Conservation (phyloP, 257 asterid species). For the Solanum stenotomum region DNA sequence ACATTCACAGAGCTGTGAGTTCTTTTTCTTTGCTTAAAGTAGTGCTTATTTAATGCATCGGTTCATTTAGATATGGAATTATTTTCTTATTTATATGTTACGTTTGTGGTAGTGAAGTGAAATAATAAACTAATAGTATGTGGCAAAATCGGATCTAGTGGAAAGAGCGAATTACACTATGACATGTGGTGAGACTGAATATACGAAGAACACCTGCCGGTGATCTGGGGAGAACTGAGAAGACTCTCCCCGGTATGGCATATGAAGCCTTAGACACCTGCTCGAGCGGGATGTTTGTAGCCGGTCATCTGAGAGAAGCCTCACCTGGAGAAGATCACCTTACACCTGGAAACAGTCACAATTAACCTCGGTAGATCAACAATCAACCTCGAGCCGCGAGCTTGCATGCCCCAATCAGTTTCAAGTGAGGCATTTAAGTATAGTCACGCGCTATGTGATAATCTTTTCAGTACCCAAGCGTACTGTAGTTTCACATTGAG, state of each 20-base stretch:
- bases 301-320: background rate
- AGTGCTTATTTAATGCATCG: background rate
- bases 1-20: conserved; percentile 92
- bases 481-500: background rate
- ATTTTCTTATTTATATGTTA: background rate
- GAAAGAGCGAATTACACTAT: background rate
- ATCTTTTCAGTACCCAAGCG: background rate
- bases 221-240: background rate
- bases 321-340: background rate
- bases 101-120: background rate
- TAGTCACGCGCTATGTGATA: background rate
- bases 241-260: background rate
- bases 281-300: background rate
- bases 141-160: background rate
- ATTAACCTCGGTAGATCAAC: background rate
- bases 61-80: background rate
- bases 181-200: background rate
- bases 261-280: background rate
- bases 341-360: background rate
- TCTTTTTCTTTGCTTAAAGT: background rate
- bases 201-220: background rate
- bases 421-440: background rate
- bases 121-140: background rate
- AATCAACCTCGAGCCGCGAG: background rate
- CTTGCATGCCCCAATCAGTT: background rate